Percentiles rank a stretch among this genome's conserved stretches.
These are phyloP conservation scores for Alternaria brassicae DNA, from an alignment of 2,329 filamentous ascomycete species.

Conservation along the genomic window DNA sequence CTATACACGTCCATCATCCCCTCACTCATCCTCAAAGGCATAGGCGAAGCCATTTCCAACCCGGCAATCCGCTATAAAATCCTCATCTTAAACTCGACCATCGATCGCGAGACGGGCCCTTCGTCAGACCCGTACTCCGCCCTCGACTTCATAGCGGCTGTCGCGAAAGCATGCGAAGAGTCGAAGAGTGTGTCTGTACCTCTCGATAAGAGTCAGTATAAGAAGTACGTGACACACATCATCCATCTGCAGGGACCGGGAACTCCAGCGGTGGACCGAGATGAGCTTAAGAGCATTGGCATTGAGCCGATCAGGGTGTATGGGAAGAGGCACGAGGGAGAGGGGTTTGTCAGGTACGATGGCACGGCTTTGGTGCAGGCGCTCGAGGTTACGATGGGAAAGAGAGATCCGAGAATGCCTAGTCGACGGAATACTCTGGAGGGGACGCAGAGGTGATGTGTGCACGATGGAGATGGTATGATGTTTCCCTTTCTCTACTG, in stretches of 20 bases:
- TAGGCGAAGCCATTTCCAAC: slow-evolving; percentile 69
- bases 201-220: slow-evolving; percentile 58
- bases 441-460: slow-evolving; percentile 1
- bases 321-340: slow-evolving; percentile 67
- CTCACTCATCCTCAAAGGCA: slow-evolving; percentile 77
- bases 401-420: slow-evolving; percentile 61
- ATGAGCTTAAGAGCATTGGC: slow-evolving; percentile 68
- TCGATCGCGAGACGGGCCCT: slow-evolving; percentile 88
- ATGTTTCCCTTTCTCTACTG: too few species aligned
- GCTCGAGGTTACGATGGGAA: slow-evolving; percentile 78
- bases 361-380: slow-evolving; percentile 75
- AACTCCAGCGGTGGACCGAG: slow-evolving; percentile 73
- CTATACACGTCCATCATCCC: slow-evolving; percentile 90
- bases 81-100: slow-evolving; percentile 80
- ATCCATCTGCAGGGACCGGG: slow-evolving; percentile 77
- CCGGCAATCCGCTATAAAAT: slow-evolving; percentile 72
- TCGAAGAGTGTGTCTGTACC: slow-evolving; percentile 51
- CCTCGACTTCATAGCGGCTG: slow-evolving; percentile 80
- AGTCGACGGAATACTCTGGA: slow-evolving; percentile 65
- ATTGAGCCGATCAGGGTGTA: slow-evolving; percentile 81
- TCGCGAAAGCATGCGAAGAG: slow-evolving; percentile 70
- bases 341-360: slow-evolving; percentile 73
- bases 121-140: slow-evolving; percentile 70
- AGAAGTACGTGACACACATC: slow-evolving; percentile 80
- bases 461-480: too few species aligned